Percentiles rank a stretch among this genome's conserved stretches.
phyloP scores from a whole-genome alignment of 176 grass and related monocot species.

The Eragrostis curvula region DNA sequence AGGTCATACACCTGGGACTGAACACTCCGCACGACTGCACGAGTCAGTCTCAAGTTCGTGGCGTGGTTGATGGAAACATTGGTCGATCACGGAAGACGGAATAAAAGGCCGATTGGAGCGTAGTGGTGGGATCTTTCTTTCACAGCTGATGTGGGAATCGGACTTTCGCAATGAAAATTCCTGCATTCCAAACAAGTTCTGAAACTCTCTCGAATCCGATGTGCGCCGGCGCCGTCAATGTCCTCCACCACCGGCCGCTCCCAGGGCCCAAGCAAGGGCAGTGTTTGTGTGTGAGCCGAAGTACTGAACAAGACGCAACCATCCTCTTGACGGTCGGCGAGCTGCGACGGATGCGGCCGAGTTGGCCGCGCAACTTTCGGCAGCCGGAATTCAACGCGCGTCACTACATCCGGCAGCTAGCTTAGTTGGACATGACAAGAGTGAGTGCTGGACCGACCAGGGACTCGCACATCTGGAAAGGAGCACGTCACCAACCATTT shows the following conservation, averaged over 20 bases:
- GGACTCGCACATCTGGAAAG: not conserved
- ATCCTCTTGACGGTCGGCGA: not conserved
- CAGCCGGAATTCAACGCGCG: conserved; percentile 2
- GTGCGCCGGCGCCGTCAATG: not conserved
- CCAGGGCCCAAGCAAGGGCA: not conserved
- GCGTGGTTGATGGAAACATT: not conserved
- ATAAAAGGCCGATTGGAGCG: not conserved
- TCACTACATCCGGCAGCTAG: not conserved
- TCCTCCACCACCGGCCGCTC: not conserved
- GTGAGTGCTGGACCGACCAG: conserved; percentile 5
- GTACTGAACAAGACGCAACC: not conserved
- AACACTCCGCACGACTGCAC: too few relatives aligned
- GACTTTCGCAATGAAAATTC: not conserved
- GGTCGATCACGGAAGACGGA: not conserved
- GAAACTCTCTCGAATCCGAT: not conserved
- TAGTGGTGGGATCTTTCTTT: not conserved
- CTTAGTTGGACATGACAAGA: not conserved
- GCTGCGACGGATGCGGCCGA: not conserved
- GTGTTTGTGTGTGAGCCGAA: not conserved
- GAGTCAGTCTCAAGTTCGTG: too few relatives aligned
- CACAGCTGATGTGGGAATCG: not conserved
- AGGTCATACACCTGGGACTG: too few relatives aligned
- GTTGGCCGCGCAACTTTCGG: conserved; percentile 35
- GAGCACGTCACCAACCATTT: not conserved
- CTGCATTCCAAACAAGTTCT: not conserved